A percentile compares a stretch with the other conserved stretches of the same genome.
phyloP scores from a whole-genome alignment of 108 stramenopile genomes.

The Seminavis robusta region DNA sequence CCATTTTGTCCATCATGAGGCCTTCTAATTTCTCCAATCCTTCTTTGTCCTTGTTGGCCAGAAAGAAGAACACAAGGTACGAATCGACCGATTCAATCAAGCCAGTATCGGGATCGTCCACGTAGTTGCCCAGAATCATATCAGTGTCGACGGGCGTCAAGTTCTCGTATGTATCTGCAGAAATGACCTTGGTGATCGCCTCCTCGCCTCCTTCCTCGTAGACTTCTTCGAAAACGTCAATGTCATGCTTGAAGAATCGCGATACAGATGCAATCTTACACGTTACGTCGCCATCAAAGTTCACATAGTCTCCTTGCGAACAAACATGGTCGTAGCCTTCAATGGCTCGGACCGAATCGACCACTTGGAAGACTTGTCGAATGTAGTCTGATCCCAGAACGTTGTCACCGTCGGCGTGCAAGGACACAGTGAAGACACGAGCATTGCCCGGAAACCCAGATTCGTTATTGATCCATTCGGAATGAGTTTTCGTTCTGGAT shows the following conservation, averaged over 20 bases:
- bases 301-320: too few species aligned
- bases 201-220: neutral
- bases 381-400: too few species aligned
- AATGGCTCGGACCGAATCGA: too few species aligned
- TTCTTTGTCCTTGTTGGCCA: neutral
- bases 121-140: neutral
- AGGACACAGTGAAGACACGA: too few species aligned
- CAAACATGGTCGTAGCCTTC: too few species aligned
- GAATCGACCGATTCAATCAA: neutral
- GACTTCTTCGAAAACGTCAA: neutral
- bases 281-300: too few species aligned
- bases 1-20: neutral
- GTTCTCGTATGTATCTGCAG: neutral
- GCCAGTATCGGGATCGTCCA: neutral
- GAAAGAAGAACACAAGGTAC: neutral
- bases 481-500: too few species aligned
- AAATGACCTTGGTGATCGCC: neutral
- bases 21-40: neutral
- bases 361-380: too few species aligned
- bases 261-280: neutral
- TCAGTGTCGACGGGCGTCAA: neutral
- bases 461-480: too few species aligned
- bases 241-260: neutral
- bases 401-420: too few species aligned
- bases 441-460: too few species aligned